Conservation (phyloP, 805 yeast genomes). For the Wickerhamomyces kurtzmanii region DNA sequence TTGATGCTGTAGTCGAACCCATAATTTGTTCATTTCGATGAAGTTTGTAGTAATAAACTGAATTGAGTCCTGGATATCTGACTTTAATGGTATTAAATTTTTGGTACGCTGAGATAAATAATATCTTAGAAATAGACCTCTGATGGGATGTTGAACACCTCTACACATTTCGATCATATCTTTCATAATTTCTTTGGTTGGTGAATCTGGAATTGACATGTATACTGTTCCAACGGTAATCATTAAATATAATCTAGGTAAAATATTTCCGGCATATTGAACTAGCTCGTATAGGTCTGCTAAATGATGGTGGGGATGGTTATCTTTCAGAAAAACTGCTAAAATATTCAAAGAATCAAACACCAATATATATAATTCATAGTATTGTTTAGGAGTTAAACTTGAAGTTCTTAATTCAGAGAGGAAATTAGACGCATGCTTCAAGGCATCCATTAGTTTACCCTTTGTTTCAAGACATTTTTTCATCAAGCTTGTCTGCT, state of each 20-base stretch:
- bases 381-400: slow-evolving; percentile 83
- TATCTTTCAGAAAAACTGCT: slow-evolving; percentile 52
- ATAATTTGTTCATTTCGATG: slow-evolving; percentile 93
- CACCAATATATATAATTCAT: slow-evolving; percentile 77
- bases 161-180: slow-evolving; percentile 98
- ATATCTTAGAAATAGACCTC: slow-evolving; percentile 86
- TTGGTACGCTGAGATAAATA: slow-evolving; percentile 80
- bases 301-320: slow-evolving; percentile 61
- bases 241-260: slow-evolving; percentile 91
- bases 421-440: slow-evolving; percentile 75
- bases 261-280: slow-evolving; percentile 88
- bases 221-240: slow-evolving; percentile 90
- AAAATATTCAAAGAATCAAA: slow-evolving; percentile 74
- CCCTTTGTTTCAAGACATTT: slow-evolving; percentile 60
- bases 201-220: slow-evolving; percentile 69
- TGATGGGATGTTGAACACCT: slow-evolving; percentile 91
- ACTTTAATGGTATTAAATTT: slow-evolving; percentile 24
- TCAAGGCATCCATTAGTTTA: slow-evolving; percentile 76
- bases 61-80: slow-evolving; percentile 53
- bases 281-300: slow-evolving; percentile 91
- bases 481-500: slow-evolving; percentile 69
- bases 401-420: slow-evolving; percentile 71
- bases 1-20: slow-evolving; percentile 95
- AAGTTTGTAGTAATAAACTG: slow-evolving; percentile 79
- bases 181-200: slow-evolving; percentile 76